Percentiles rank a stretch among this genome's conserved stretches.
These are phyloP conservation scores for Talaromyces pinophilus DNA, from an alignment of 2,329 filamentous ascomycete species.

Conservation along the genomic window DNA sequence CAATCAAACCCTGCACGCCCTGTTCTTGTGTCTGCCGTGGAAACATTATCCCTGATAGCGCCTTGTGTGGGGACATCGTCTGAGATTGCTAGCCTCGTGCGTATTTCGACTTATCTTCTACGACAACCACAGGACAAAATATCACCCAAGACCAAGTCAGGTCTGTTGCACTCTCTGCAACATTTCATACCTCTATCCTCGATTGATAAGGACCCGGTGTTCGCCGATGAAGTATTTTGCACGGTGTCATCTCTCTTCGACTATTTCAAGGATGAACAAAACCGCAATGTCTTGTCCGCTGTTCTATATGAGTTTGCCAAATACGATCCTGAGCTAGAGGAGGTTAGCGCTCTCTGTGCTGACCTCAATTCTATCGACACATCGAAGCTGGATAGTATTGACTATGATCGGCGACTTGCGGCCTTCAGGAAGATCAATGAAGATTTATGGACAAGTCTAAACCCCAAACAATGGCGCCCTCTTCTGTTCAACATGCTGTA, in stretches of 20 bases:
- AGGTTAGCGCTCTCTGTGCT: slow-evolving; percentile 69
- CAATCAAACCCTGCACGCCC: slow-evolving; percentile 67
- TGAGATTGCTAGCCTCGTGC: slow-evolving; percentile 73
- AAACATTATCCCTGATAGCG: slow-evolving; percentile 74
- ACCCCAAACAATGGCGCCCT: slow-evolving; percentile 77
- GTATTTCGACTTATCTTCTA: slow-evolving; percentile 77
- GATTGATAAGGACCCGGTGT: slow-evolving; percentile 55
- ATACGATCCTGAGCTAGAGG: slow-evolving; percentile 60
- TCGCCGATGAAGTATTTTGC: slow-evolving; percentile 68
- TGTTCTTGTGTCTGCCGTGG: slow-evolving; percentile 75
- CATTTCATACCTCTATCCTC: slow-evolving; percentile 72
- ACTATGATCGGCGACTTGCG: slow-evolving; percentile 77
- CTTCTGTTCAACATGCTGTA: slow-evolving; percentile 87
- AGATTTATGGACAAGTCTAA: slow-evolving; percentile 60
- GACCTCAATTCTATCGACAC: slow-evolving; percentile 78
- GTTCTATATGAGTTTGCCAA: slow-evolving; percentile 71
- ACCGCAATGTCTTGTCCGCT: slow-evolving; percentile 70
- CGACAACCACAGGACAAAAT: slow-evolving; percentile 82
- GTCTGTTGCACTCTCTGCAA: slow-evolving; percentile 76
- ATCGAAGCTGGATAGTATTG: slow-evolving; percentile 75
- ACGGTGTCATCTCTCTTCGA: slow-evolving; percentile 81
- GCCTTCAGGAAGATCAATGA: slow-evolving; percentile 75
- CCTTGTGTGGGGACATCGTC: slow-evolving; percentile 64
- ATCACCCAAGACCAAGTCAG: slow-evolving; percentile 77
- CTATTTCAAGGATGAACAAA: slow-evolving; percentile 81